phyloP scores from a whole-genome alignment of 2,329 filamentous ascomycete genomes.

The Aureobasidium vineae region DNA sequence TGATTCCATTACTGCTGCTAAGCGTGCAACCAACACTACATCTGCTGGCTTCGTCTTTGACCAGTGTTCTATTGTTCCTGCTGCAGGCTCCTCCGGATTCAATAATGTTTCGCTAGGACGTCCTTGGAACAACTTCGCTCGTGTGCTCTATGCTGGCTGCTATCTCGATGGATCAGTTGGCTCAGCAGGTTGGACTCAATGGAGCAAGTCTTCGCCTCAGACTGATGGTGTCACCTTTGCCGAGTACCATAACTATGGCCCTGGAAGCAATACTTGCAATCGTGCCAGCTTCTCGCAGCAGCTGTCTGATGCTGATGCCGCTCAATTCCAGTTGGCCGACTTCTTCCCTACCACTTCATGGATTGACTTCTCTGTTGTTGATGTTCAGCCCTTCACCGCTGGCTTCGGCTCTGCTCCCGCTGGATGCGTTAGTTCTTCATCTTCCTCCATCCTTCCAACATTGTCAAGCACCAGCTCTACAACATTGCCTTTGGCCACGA shows the following conservation, averaged over 20 bases:
- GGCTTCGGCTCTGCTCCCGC: conserved; percentile 37
- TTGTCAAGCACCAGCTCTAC: conserved; percentile 15
- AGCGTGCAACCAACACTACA: conserved; percentile 43
- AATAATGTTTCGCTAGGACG: conserved; percentile 33
- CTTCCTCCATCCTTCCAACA: conserved; percentile 29
- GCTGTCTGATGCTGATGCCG: conserved; percentile 39
- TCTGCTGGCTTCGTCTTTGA: conserved; percentile 43
- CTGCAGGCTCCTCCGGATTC: conserved; percentile 36
- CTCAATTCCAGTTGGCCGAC: conserved; percentile 43
- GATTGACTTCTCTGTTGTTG: conserved; percentile 45
- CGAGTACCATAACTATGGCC: conserved; percentile 42
- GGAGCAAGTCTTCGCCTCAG: conserved; percentile 35
- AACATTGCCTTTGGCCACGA: conserved; percentile 16
- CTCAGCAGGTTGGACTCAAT: conserved; percentile 36
- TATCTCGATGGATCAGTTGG: conserved; percentile 31
- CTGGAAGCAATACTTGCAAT: conserved; percentile 37
- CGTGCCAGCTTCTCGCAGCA: conserved; percentile 42
- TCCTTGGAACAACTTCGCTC: conserved; percentile 33
- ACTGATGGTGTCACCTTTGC: conserved; percentile 36
- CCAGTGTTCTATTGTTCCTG: conserved; percentile 39
- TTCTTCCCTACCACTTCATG: conserved; percentile 45
- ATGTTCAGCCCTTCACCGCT: conserved; percentile 41
- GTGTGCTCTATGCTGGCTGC: conserved; percentile 31
- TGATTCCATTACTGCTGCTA: conserved; percentile 42
- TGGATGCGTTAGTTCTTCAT: conserved; percentile 29